Conservation (phyloP, 2,329 filamentous ascomycete species). For the Aspergillus pseudoglaucus region DNA sequence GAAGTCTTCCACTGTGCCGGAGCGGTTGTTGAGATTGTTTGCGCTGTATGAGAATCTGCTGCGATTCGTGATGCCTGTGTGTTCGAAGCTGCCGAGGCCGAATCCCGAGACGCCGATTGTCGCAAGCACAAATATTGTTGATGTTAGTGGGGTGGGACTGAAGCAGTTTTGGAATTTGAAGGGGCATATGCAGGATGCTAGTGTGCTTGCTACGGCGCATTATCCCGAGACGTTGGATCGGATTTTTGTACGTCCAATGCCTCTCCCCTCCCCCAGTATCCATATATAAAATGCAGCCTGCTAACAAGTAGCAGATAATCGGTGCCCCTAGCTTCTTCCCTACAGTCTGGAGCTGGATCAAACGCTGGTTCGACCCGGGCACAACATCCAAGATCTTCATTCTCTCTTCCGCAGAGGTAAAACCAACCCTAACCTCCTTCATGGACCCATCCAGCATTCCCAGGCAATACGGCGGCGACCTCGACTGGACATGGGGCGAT, state of each 20-base stretch:
- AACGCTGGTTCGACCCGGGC: slow-evolving; percentile 90
- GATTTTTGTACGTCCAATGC: slow-evolving; percentile 53
- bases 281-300: slow-evolving; percentile 1
- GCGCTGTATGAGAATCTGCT: slow-evolving; percentile 91
- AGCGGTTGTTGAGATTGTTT: slow-evolving; percentile 78
- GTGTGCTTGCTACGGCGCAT: slow-evolving; percentile 79
- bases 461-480: slow-evolving; percentile 78
- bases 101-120: slow-evolving; percentile 79
- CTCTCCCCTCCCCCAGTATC: not conserved
- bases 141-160: slow-evolving; percentile 78
- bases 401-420: slow-evolving; percentile 64
- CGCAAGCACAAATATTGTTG: slow-evolving; percentile 89
- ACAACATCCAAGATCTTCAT: slow-evolving; percentile 97
- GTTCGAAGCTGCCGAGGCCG: slow-evolving; percentile 69
- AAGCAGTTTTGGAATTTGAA: slow-evolving; percentile 97
- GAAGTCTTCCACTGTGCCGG: slow-evolving; percentile 49
- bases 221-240: slow-evolving; percentile 91
- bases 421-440: slow-evolving; percentile 69
- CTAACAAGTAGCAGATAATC: slow-evolving; percentile 54
- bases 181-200: slow-evolving; percentile 87
- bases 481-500: slow-evolving; percentile 76
- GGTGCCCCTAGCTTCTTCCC: slow-evolving; percentile 87
- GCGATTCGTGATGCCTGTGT: slow-evolving; percentile 77
- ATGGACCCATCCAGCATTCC: slow-evolving; percentile 80
- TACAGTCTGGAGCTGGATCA: slow-evolving; percentile 87